Conservation (phyloP, 2,329 filamentous ascomycete genomes). For the Aspergillus sojae region DNA sequence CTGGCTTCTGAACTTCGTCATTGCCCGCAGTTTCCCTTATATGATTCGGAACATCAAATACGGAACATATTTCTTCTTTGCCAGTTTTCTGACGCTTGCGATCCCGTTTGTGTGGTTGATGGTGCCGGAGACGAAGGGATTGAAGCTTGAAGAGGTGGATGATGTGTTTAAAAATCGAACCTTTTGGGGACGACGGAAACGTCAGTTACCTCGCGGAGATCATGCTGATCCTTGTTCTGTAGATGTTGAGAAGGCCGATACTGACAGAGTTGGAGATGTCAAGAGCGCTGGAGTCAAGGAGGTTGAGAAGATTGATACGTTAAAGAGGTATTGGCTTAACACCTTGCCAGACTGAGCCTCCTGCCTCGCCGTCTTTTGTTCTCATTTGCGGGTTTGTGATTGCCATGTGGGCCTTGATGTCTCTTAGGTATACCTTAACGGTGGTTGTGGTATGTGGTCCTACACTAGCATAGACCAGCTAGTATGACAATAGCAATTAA, state of each 20-base stretch:
- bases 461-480: background rate
- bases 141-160: conserved; percentile 34
- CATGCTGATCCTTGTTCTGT: no score
- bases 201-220: background rate
- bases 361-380: background rate
- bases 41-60: conserved; percentile 51
- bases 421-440: background rate
- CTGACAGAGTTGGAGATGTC: background rate
- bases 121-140: conserved; percentile 34
- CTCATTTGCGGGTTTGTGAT: no score
- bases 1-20: conserved; percentile 73
- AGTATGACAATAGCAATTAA: background rate
- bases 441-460: background rate
- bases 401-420: background rate
- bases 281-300: background rate
- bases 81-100: conserved; percentile 14
- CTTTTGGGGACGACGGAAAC: background rate
- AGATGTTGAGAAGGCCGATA: background rate
- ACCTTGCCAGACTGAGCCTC: background rate
- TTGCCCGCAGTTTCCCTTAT: conserved; percentile 65
- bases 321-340: background rate
- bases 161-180: background rate
- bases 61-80: conserved; percentile 28
- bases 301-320: background rate
- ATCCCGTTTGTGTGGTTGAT: conserved; percentile 28